Evolutionary conservation across 1,284 basidiomycete genomes (phyloP), one percentile per base, ranked within the genome.

Genomic region (Termitomyces sp.): DNA sequence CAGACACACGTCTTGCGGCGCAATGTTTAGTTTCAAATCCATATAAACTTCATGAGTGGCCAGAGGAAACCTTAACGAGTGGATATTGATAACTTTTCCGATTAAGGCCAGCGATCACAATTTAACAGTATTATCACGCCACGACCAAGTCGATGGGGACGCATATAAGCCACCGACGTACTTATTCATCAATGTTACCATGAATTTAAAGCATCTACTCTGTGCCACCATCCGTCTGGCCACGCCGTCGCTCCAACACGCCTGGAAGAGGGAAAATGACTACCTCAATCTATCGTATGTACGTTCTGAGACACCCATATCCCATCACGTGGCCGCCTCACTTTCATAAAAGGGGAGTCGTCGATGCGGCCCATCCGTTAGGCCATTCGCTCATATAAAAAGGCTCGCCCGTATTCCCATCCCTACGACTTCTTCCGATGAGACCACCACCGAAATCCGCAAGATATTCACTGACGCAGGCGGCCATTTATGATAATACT

Each of bases 291-390:
- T 53, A 45, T 40, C 30, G 26, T 48, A 16, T 54, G 11, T 48
- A 37, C 49, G 37, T 55, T 31, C 49, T 34, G 44, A 38, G 45
- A 37, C 44, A 26, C 39, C 47, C 47, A 49, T 46, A 24, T 46
- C 14, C 43, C 51, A 54, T 58, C 57, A 58, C 55, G 57, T 58
- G 57, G 52, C 9, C 42, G 44, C 57, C 57, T 58, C 51, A 49
- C 57, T 37, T 54, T 54, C 51, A 56, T 56, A 58, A 56, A 24
- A 47, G 28, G 43, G 31, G 46, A 46, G 38, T 46, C 39, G 53
- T 43, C 50, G 42, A 50, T 55, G 43, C 51, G 50, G 49, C 35
- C 45, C 56, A 50, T 39, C 28, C 31, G 28, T 48, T 56, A n/a
- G 43, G 19, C 33, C 35, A 42, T 49, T 38, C 35, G 47, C 34